Evolutionary conservation across 2,329 filamentous ascomycete genomes (phyloP), one percentile per base, ranked within the genome.

Genomic region (Alternaria hordeiaustralica): DNA sequence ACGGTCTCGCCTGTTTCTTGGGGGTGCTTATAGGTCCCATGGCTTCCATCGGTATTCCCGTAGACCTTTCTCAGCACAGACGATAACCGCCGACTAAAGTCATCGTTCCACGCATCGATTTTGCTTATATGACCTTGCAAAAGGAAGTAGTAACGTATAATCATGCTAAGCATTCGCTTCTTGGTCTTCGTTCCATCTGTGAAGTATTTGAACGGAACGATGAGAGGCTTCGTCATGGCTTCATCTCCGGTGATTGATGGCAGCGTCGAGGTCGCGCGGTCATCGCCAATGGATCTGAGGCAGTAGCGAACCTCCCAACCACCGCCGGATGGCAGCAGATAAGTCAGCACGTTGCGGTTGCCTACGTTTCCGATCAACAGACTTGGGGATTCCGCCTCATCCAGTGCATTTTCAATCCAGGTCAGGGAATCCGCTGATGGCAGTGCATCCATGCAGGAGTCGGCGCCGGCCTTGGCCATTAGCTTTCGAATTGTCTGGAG

Each of bases 111-210:
- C 46, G 54, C 21, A 20, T 55, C 53, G 18, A 61, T 23, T 15
- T 43, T 26, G 41, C 53, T 11, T 41, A 65, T 28, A 11, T 51
- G 33, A 12, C 57, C 61, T 30, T 55, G 51, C 15, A 26, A 36
- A 26, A 66, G n/a, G 20, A 63, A 66, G 23, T 67, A 67, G 47
- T 57, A 64, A n/a, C 58, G 53, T 13, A 67, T 53, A 6, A 66
- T 23, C 41, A 59, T 55, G 33, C 57, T 61, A 21, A 67, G 60
- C 41, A 53, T 63, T 3, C 57, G 21, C 45, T 66, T 64, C 45
- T 53, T 62, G 4, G 44, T 9, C 15, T 59, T 59, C 3, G 45
- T 20, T 11, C 20, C 20, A 11, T 55, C 49, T 13, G 54, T 46
- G 23, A 55, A 26, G 33, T 66, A 50, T 41, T 58, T 65, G 26